Conservation (phyloP, 345 rosid species). For the Hevea brasiliensis region DNA sequence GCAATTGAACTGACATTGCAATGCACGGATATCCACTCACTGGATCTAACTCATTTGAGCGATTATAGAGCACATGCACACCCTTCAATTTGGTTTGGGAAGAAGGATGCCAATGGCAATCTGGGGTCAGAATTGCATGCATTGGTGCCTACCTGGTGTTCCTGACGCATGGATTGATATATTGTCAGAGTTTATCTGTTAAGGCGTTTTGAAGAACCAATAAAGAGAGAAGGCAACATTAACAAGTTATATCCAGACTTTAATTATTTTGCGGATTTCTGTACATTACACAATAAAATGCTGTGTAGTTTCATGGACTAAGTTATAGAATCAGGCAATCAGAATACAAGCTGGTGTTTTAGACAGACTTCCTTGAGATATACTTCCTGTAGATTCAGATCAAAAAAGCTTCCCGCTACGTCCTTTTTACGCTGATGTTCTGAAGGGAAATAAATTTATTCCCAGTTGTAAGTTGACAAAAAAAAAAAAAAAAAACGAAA, state of each 20-base stretch:
- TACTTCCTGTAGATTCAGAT: neutral
- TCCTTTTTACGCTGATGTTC: neutral
- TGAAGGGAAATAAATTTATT: neutral
- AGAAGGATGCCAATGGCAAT: constrained; percentile 79
- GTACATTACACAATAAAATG: neutral
- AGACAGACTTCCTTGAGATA: neutral
- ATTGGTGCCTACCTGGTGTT: constrained; percentile 97
- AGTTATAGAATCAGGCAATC: neutral
- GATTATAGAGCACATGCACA: constrained; percentile 95
- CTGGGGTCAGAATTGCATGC: constrained; percentile 99
- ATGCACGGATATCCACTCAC: constrained; percentile 53
- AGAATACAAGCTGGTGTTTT: constrained; percentile 1
- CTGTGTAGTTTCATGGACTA: neutral
- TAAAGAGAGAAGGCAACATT: neutral
- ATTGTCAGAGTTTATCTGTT: constrained; percentile 50
- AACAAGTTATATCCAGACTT: neutral
- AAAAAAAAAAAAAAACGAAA: neutral
- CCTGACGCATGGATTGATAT: constrained; percentile 95
- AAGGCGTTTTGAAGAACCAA: constrained; percentile 32
- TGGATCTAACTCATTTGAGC: constrained; percentile 73
- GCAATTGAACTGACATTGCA: constrained; percentile 44
- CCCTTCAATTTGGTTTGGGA: constrained; percentile 93
- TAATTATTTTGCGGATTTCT: constrained; percentile 6
- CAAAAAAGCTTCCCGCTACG: neutral
- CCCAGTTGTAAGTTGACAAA: neutral